Percentiles rank a stretch among this genome's conserved stretches.
phyloP scores from a whole-genome alignment of 768 basidiomycete species.

The Podaxis pistillaris region DNA sequence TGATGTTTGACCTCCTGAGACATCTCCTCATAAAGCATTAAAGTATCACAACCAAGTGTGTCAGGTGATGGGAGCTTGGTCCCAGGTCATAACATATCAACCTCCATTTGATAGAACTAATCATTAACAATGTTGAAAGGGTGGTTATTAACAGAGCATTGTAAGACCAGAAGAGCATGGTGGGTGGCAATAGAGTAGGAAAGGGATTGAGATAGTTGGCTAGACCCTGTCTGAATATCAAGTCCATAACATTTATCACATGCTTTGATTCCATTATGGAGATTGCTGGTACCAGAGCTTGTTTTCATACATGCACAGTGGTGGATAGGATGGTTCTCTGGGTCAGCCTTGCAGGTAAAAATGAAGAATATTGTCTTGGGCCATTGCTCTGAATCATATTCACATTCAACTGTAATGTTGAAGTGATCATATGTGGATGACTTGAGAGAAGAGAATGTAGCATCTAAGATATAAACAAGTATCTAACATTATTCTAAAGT shows the following conservation, averaged over 20 bases:
- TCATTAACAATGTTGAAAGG: conserved; percentile 30
- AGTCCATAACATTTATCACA: no score
- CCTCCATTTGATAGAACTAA: conserved; percentile 25
- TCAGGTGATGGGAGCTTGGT: conserved; percentile 22
- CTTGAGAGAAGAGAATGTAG: conserved; percentile 8
- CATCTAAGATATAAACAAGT: not conserved
- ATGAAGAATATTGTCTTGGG: no score
- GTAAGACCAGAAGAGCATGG: no score
- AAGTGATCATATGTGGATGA: conserved; percentile 22
- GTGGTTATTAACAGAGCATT: conserved; percentile 17
- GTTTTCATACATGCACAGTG: no score
- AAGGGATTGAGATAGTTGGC: no score
- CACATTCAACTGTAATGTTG: not conserved
- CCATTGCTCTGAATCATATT: no score
- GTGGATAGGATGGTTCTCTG: no score
- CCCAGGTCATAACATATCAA: conserved; percentile 30
- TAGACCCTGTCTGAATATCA: no score
- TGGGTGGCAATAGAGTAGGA: no score
- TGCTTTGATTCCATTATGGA: no score
- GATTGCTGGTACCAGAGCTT: no score
- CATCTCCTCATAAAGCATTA: conserved; percentile 19
- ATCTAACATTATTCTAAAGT: not conserved
- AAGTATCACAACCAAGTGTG: conserved; percentile 25
- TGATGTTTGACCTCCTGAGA: conserved; percentile 20
- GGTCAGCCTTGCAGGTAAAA: no score